Evolutionary conservation across 306 rosid genomes (phyloP), one percentile per base, ranked within the genome.

Genomic region (Geum urbanum): DNA sequence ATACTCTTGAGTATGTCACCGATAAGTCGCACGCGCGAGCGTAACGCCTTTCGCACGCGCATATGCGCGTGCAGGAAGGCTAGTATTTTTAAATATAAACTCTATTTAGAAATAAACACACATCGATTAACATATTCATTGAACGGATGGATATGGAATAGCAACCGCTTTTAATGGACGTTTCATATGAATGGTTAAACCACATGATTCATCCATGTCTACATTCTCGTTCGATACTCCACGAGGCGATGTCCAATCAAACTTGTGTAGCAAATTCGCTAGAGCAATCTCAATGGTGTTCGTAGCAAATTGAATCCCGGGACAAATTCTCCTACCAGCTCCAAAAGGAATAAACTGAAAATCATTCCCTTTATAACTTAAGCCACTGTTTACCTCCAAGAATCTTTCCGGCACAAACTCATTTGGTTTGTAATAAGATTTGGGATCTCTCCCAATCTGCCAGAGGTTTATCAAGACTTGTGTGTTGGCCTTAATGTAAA

Each of bases 291-390:
- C 79, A 53, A 44, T 59, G 0, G 62, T 57, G 1, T 73, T 52
- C 69, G 56, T 72, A 43, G 75, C 85, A 72, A 77, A 80, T 12
- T 14, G 18, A 39, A 39, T 43, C 3, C 81, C 87, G 0, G 85
- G 85, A 32, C 87, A 80, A 5, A 43, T 15, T 6, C 72, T 68
- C 61, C 72, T 18, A 2, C 72, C 72, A 11, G 39, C 81, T 1
- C 88, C 85, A 9, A 84, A 81, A 11, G 88, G 88, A 40, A 84
- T 47, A 0, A 78, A 66, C 9, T 56, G 59, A 1, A 78, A 78
- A 41, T 75, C 73, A 2, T 55, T 73, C 7, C 85, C 88, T 58
- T 66, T 78, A 11, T 57, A 78, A 61, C 76, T 82, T 0, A 78
- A 3, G 1, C n/a, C 4, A 10, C 14, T 64, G 9, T 24, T 64